Percentiles rank a stretch among this genome's conserved stretches.
Conservation (phyloP, 148 eudicot species). For the Rhododendron williamsianum region DNA sequence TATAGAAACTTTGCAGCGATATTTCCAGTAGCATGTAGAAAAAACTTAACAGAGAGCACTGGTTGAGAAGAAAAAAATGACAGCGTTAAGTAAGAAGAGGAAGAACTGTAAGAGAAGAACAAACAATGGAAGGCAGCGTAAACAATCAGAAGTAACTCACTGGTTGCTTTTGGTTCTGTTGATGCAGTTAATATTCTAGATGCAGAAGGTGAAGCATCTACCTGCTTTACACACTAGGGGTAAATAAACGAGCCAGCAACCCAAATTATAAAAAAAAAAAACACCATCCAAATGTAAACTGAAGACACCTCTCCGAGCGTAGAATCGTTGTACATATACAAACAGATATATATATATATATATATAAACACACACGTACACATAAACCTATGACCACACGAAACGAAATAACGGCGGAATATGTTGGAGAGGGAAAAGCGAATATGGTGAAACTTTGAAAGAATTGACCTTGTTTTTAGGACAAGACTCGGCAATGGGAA, state of each 20-base stretch:
- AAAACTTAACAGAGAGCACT: slow-evolving; percentile 51
- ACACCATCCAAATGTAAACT: background rate
- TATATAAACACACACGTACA: too few relatives aligned
- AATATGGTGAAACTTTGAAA: background rate
- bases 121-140: slow-evolving; percentile 1
- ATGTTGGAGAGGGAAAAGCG: background rate
- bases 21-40: slow-evolving; percentile 79
- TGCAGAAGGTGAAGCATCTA: slow-evolving; percentile 20
- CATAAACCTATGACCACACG: background rate
- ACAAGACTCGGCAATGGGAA: slow-evolving; percentile 7
- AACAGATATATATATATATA: background rate
- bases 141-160: slow-evolving; percentile 21
- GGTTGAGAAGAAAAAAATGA: slow-evolving; percentile 10
- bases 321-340: background rate
- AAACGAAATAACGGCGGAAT: background rate
- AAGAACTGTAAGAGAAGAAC: background rate
- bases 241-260: slow-evolving; percentile 3
- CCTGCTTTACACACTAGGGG: slow-evolving; percentile 20
- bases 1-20: slow-evolving; percentile 79
- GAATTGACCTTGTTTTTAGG: slow-evolving; percentile 10
- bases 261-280: background rate
- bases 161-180: slow-evolving; percentile 15
- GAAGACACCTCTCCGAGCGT: background rate
- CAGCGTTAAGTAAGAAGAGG: background rate
- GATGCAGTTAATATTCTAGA: slow-evolving; percentile 26